Conservation (phyloP, 1,284 basidiomycete genomes). For the Cryptococcus sp. region DNA sequence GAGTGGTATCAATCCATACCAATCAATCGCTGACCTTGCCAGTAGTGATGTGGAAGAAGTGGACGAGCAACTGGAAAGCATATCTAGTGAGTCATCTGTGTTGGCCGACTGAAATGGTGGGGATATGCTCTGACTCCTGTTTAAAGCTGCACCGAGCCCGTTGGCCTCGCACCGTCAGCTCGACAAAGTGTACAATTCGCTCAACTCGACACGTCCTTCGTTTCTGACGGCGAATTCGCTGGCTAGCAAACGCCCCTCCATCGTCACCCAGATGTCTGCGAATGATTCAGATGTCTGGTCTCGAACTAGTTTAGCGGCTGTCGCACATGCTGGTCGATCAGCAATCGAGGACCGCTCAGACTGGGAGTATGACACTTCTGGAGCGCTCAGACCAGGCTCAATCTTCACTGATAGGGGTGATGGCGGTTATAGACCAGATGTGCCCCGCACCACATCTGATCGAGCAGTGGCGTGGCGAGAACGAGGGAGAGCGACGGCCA, state of each 20-base stretch:
- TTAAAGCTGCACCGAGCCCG: constrained; percentile 26
- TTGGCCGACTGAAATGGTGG: not conserved
- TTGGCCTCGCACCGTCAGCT: constrained; percentile 13
- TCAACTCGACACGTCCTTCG: constrained; percentile 17
- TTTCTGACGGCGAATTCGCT: constrained; percentile 21
- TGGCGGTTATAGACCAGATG: constrained; percentile 2
- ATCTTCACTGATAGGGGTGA: not conserved
- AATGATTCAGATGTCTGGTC: constrained; percentile 24
- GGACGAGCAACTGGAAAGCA: constrained; percentile 24
- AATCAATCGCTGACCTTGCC: not conserved
- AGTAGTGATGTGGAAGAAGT: constrained; percentile 33
- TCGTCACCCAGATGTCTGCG: constrained; percentile 24
- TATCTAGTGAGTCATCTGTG: constrained; percentile 10
- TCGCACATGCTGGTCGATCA: constrained; percentile 3
- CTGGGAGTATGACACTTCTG: not conserved
- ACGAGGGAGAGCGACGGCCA: constrained; percentile 23
- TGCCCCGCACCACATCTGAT: constrained; percentile 15
- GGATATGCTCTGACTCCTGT: not conserved
- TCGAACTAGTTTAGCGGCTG: not conserved
- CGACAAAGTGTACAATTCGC: constrained; percentile 4
- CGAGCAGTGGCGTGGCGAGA: constrained; percentile 30
- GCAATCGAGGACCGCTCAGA: constrained; percentile 17
- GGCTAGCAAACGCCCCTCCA: constrained; percentile 28
- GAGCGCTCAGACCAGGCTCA: not conserved
- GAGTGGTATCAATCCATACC: constrained; percentile 9